Conservation (phyloP, 192 early-diverging fungal genomes). For the Entomortierella beljakovae region DNA sequence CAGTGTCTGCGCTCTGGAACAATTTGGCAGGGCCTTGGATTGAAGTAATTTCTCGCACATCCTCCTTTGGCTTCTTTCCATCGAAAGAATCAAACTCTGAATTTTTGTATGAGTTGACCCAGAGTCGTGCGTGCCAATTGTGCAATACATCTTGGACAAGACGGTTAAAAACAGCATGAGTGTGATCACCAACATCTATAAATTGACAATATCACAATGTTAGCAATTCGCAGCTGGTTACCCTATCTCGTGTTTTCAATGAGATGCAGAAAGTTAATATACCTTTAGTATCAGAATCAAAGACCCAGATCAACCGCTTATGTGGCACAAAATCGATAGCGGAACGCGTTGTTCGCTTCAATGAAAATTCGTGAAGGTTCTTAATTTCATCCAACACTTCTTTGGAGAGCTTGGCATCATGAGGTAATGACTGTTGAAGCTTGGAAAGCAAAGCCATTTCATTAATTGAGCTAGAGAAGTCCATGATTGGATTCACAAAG, state of each 20-base stretch:
- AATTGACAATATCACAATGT: not conserved
- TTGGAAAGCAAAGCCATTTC: conserved; percentile 64
- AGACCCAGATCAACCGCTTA: conserved; percentile 75
- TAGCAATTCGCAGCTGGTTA: too few species aligned
- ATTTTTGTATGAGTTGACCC: conserved; percentile 61
- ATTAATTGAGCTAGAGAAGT: conserved; percentile 57
- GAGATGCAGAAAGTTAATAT: not conserved
- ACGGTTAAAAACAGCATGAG: conserved; percentile 42
- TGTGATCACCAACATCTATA: conserved; percentile 47
- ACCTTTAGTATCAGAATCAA: conserved; percentile 53
- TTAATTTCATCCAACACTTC: conserved; percentile 47
- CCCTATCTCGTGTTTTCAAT: not conserved
- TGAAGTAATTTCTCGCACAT: conserved; percentile 47
- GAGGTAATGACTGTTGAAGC: conserved; percentile 43
- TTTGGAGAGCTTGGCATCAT: conserved; percentile 18
- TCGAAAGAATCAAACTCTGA: conserved; percentile 47
- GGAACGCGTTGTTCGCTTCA: conserved; percentile 63
- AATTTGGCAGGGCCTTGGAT: conserved; percentile 56
- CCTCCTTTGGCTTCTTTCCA: conserved; percentile 42
- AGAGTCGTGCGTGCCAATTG: conserved; percentile 64
- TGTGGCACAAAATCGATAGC: conserved; percentile 73
- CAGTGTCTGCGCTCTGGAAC: conserved; percentile 61
- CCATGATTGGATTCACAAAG: conserved; percentile 55
- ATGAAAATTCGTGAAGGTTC: conserved; percentile 51
- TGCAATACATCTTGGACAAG: conserved; percentile 64